Percentiles rank a stretch among this genome's conserved stretches.
Evolutionary conservation across 345 rosid genomes (phyloP).

Genomic region (Brassica juncea): DNA sequence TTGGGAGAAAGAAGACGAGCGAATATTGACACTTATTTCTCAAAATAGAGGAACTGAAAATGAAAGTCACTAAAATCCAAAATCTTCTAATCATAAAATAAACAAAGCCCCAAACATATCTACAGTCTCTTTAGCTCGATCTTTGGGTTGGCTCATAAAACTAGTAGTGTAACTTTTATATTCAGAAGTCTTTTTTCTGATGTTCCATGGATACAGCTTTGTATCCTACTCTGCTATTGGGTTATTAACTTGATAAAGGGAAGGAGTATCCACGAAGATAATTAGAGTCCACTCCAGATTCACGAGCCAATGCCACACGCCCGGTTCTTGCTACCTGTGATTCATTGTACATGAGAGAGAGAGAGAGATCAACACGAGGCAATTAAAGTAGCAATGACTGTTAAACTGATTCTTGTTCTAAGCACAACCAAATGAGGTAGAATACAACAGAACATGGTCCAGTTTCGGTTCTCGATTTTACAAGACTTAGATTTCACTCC

Average conservation of each 20-base stretch:
- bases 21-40: not conserved
- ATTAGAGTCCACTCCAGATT: conserved; percentile 86
- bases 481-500: not conserved
- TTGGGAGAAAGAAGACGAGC: not conserved
- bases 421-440: not conserved
- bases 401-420: conserved; percentile 2
- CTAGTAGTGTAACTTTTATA: conserved; percentile 16
- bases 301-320: conserved; percentile 78
- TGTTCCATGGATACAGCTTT: conserved; percentile 15
- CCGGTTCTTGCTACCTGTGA: conserved; percentile 90
- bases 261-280: conserved; percentile 84
- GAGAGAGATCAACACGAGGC: not conserved
- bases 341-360: conserved; percentile 7
- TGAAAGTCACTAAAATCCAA: not conserved
- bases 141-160: not conserved
- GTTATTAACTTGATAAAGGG: conserved; percentile 45
- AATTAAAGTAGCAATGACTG: not conserved
- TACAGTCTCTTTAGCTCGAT: not conserved
- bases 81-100: not conserved
- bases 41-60: not conserved
- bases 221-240: not conserved
- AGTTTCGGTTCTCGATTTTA: not conserved
- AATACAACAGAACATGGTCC: not conserved
- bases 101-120: not conserved
- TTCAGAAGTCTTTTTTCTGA: conserved; percentile 14